Evolutionary conservation across 495 filamentous ascomycete genomes (phyloP).

Genomic region (Aspergillus baeticus): DNA sequence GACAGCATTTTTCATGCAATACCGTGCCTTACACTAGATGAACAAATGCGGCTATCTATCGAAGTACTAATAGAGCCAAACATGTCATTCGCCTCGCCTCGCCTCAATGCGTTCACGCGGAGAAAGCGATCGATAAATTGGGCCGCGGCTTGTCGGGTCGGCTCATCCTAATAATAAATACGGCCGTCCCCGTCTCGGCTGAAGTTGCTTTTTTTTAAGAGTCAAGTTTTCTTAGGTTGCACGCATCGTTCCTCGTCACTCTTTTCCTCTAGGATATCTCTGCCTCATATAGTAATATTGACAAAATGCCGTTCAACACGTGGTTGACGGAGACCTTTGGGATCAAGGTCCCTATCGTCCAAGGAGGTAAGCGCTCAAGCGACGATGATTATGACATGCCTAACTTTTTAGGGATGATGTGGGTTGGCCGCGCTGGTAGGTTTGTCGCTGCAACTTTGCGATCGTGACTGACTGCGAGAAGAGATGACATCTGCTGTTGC

Average conservation of each 20-base stretch:
- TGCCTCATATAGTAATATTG: not conserved
- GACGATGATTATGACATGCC: too few species aligned
- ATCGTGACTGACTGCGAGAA: not conserved
- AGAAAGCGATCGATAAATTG: not conserved
- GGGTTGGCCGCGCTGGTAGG: slow-evolving; percentile 6
- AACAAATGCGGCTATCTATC: too few species aligned
- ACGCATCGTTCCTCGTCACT: not conserved
- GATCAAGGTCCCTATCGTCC: slow-evolving; percentile 9
- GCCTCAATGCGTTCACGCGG: not conserved
- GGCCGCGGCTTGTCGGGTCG: slow-evolving; percentile 8
- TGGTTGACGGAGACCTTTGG: slow-evolving; percentile 11
- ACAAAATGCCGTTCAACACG: slow-evolving; percentile 7
- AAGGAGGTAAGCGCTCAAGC: slow-evolving; percentile 2
- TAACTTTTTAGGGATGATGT: slow-evolving; percentile 3
- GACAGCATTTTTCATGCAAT: too few species aligned
- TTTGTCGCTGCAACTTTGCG: not conserved
- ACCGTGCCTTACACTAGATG: too few species aligned
- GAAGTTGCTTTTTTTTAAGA: too few species aligned
- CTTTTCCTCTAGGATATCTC: not conserved
- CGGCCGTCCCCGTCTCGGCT: not conserved
- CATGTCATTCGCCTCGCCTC: too few species aligned
- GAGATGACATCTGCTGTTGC: slow-evolving; percentile 7
- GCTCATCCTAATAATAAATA: not conserved
- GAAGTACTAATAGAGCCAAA: too few species aligned
- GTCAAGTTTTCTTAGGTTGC: too few species aligned